Evolutionary conservation across 257 asterid species (phyloP), one percentile per base, ranked within the genome.

Genomic region (Salvia miltiorrhiza): DNA sequence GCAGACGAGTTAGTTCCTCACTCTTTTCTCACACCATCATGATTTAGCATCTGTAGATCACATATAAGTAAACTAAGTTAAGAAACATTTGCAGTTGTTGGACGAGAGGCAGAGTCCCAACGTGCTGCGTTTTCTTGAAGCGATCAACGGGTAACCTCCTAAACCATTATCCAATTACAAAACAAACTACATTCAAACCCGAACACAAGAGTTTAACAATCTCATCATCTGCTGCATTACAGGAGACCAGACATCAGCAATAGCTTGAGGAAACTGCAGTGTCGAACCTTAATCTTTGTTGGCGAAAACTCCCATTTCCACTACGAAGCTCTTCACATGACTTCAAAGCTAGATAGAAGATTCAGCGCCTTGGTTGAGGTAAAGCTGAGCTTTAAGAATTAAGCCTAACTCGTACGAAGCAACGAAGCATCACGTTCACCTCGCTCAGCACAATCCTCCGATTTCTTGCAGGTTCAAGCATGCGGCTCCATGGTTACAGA

Each of bases 251-350:
- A 88, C 77, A 78, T 86, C 23, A 80, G 85, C 13, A 83, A 82
- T 40, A 80, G 89, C 74, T 77, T 88, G 65, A 71, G 81, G 76
- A 81, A 60, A 50, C 65, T 88, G 60, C 72, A 84, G 63, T 88
- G 93, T 54, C 84, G 87, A 55, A 77, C 93, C 45, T 78, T 88
- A 70, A 88, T 88, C 14, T 81, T 86, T 75, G 90, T 88, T 5
- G 96, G 96, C 64, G 96, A 88, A 79, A 76, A 76, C 75, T 86
- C 93, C 57, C 89, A 90, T 12, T 88, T 86, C 77, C 89, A 88
- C 70, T 80, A 81, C 45, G 96, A 86, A 76, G 82, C 96, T 70
- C 80, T 87, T n/a, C 82, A 82, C 41, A 84, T 88, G 96, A 86
- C 87, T 12, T 78, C 92, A 45, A 81, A 84, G 76, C 86, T 84